phyloP scores from a whole-genome alignment of 176 grass and related monocot species.

The Oryza punctata region DNA sequence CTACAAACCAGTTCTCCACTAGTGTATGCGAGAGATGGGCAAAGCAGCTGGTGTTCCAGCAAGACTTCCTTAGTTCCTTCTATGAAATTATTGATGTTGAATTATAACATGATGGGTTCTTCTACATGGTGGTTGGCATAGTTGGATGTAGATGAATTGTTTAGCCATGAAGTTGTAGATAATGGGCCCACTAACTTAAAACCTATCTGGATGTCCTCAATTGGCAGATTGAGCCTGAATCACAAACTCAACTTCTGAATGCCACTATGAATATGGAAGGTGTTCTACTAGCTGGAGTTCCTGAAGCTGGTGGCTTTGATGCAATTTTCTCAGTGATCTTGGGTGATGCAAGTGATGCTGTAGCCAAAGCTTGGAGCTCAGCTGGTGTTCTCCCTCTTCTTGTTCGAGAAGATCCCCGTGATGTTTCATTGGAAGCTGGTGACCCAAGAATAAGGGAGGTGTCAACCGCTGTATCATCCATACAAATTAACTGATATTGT shows the following conservation, averaged over 20 bases:
- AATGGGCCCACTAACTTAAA: neutral
- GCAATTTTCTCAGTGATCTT: conserved; percentile 82
- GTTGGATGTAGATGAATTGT: neutral
- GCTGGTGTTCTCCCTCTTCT: conserved; percentile 73
- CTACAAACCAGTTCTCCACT: too few species aligned
- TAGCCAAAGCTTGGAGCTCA: conserved; percentile 67
- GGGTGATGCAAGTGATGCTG: conserved; percentile 62
- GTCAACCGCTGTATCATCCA: conserved; percentile 66
- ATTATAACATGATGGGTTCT: conserved; percentile 5
- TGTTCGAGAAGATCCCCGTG: conserved; percentile 71
- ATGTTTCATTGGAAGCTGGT: conserved; percentile 77
- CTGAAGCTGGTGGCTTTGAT: conserved; percentile 86
- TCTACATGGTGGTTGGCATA: conserved; percentile 1
- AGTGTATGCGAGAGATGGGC: conserved; percentile 87
- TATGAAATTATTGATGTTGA: conserved; percentile 23
- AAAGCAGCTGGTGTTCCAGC: conserved; percentile 77
- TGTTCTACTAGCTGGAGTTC: conserved; percentile 85
- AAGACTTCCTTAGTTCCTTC: conserved; percentile 37
- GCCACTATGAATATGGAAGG: conserved; percentile 86
- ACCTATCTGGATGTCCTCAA: neutral
- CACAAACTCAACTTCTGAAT: conserved; percentile 74
- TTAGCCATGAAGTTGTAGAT: conserved; percentile 30
- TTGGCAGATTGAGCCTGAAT: conserved; percentile 87
- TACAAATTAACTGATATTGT: conserved; percentile 55
- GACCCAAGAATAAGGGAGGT: conserved; percentile 84